These are phyloP conservation scores for Niveomyces coronatus DNA, from an alignment of 2,329 filamentous ascomycete species.

Conservation along the genomic window DNA sequence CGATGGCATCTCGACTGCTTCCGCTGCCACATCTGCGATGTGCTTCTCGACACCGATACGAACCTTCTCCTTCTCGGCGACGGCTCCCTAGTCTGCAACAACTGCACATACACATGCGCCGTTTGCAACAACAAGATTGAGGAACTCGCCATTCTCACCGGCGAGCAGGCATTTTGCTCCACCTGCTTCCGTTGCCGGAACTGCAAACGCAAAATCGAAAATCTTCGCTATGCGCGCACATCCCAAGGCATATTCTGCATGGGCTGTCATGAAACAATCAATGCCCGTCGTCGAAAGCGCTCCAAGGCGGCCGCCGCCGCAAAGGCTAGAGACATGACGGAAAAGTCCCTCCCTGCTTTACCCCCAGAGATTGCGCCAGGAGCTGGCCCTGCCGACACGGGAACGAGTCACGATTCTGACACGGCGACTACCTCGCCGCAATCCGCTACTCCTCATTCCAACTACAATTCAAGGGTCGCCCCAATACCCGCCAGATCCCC, in stretches of 20 bases:
- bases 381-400: slow-evolving; percentile 50
- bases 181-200: slow-evolving; percentile 96
- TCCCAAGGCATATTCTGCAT: slow-evolving; percentile 99
- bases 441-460: slow-evolving; percentile 38
- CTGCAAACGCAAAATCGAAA: slow-evolving; percentile 98
- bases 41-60: slow-evolving; percentile 93
- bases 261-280: slow-evolving; percentile 94
- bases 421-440: slow-evolving; percentile 60
- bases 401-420: slow-evolving; percentile 52
- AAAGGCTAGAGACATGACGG: slow-evolving; percentile 57
- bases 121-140: slow-evolving; percentile 97
- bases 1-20: slow-evolving; percentile 99
- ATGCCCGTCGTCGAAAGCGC: slow-evolving; percentile 85
- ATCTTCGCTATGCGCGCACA: slow-evolving; percentile 91
- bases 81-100: slow-evolving; percentile 96
- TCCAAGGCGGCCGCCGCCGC: slow-evolving; percentile 54
- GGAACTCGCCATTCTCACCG: slow-evolving; percentile 91
- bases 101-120: slow-evolving; percentile 98
- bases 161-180: slow-evolving; percentile 95
- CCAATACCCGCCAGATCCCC: slow-evolving; percentile 44
- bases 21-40: slow-evolving; percentile 90
- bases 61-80: slow-evolving; percentile 95
- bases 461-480: slow-evolving; percentile 42
- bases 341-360: slow-evolving; percentile 88
- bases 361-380: slow-evolving; percentile 63